Base-by-base conservation (phyloP, 208 protist genomes). In the Borovskyia barvae region DNA sequence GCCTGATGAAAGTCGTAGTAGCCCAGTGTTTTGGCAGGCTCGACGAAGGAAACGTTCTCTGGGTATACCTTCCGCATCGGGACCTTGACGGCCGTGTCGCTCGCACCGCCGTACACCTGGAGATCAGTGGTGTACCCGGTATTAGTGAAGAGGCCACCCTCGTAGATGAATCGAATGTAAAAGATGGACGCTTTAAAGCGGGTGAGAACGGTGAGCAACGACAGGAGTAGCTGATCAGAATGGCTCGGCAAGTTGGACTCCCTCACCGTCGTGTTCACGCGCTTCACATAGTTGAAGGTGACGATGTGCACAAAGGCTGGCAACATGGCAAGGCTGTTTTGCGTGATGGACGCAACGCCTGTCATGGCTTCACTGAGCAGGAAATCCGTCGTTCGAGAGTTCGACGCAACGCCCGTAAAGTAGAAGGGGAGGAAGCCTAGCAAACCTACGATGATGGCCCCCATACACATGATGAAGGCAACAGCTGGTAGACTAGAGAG, bases 361-460 rank as follows among this genome's bases (percentile, higher is more conserved):
- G 63, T 72, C 43, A 81, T 75, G 3, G 75, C 66, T 40, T 82
- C 72, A n/a, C 56, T 59, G 42, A 77, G 69, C 22, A 86, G 47
- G 54, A 70, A 68, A 15, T 62, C 65, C 0, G 69, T 86, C 4
- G 75, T 78, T 29, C 42, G 50, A 9, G 51, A 50, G 58, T 80
- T 81, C 20, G 63, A 72, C 11, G 39, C 26, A 49, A 79, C 62
- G 53, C 73, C 63, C 24, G 80, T 53, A 33, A 86, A 71, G 71
- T 80, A 86, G 45, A 82, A 77, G 29, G 80, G 80, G 5, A 82
- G 59, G 60, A 86, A 86, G 11, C 72, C 71, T n/a, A 86, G 37
- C 15, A 80, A 36, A 6, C 73, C 80, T 1, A 86, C 75, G 17
- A 82, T 42, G 39, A 80, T 50, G 15, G 72, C 73, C 40, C 80